Evolutionary conservation across 2,329 filamentous ascomycete genomes (phyloP).

Genomic region (Colletotrichum siamense): DNA sequence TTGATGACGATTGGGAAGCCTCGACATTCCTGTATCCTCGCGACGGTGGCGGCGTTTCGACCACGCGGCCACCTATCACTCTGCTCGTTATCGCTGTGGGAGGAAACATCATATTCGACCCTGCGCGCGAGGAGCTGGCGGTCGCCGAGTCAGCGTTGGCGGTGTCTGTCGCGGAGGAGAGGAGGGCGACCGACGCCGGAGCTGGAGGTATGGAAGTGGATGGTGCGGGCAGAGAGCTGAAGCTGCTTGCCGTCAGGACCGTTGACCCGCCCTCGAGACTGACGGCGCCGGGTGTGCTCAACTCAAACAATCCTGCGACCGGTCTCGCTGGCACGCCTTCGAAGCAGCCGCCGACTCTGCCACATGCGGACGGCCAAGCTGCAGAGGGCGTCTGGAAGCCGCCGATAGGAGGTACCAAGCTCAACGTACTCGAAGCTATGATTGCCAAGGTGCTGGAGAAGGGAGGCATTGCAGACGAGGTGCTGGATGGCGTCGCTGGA

Average conservation of each 20-base stretch:
- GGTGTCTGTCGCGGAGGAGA: constrained; percentile 72
- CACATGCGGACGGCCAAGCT: constrained; percentile 57
- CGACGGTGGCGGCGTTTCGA: constrained; percentile 29
- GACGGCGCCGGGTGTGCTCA: constrained; percentile 73
- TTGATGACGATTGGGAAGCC: constrained; percentile 96
- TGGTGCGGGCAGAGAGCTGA: constrained; percentile 50
- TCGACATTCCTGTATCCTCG: constrained; percentile 78
- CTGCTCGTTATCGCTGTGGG: constrained; percentile 88
- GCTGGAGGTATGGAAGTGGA: constrained; percentile 47
- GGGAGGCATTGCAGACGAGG: constrained; percentile 84
- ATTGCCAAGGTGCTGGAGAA: constrained; percentile 77
- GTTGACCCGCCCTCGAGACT: constrained; percentile 77
- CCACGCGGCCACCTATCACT: constrained; percentile 78
- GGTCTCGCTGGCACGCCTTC: constrained; percentile 37
- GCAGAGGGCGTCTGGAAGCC: constrained; percentile 85
- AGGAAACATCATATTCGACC: constrained; percentile 92
- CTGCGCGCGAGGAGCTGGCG: constrained; percentile 86
- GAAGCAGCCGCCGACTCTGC: constrained; percentile 43
- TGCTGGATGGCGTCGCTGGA: constrained; percentile 79
- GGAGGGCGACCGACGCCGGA: constrained; percentile 23
- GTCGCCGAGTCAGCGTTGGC: constrained; percentile 91
- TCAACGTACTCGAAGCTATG: constrained; percentile 74
- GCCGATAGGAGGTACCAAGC: constrained; percentile 81
- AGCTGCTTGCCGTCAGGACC: constrained; percentile 72
- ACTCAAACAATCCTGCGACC: constrained; percentile 65